A percentile compares a stretch with the other conserved stretches of the same genome.
phyloP scores from a whole-genome alignment of 257 asterid genomes.

The Ajuga chamaepitys region DNA sequence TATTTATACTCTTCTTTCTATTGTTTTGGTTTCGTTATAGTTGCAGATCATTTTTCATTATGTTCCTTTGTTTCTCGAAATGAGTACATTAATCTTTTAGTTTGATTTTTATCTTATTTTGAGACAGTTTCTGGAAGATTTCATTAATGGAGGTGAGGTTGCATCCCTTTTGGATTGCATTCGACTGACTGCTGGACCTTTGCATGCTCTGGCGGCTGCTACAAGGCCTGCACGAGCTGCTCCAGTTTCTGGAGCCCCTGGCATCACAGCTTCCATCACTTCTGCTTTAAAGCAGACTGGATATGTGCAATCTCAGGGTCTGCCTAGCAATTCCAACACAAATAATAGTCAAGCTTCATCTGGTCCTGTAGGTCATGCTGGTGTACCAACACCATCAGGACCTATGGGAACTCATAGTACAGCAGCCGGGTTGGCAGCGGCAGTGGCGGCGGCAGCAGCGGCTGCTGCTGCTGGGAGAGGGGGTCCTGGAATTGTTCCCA shows the following conservation, averaged over 20 bases:
- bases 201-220: slow-evolving; percentile 99
- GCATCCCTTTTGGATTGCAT: slow-evolving; percentile 96
- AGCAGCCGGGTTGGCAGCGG: slow-evolving; percentile 55
- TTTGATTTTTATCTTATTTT: background rate
- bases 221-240: slow-evolving; percentile 99
- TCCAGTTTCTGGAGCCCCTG: slow-evolving; percentile 81
- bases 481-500: slow-evolving; percentile 98
- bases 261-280: slow-evolving; percentile 47
- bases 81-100: background rate
- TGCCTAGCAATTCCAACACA: slow-evolving; percentile 49
- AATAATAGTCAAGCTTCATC: slow-evolving; percentile 56
- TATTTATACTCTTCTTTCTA: background rate
- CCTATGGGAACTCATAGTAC: slow-evolving; percentile 52
- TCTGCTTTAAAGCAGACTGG: slow-evolving; percentile 70
- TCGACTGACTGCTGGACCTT: slow-evolving; percentile 95
- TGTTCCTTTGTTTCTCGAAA: slow-evolving; percentile 4
- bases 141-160: slow-evolving; percentile 93
- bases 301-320: slow-evolving; percentile 43
- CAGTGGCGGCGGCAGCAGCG: slow-evolving; percentile 71
- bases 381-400: slow-evolving; percentile 38
- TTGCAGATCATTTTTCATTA: slow-evolving; percentile 10
- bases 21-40: background rate
- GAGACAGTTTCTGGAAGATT: slow-evolving; percentile 97
- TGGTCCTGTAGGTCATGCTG: slow-evolving; percentile 46
- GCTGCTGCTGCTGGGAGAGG: slow-evolving; percentile 96